Percentiles rank a stretch among this genome's conserved stretches.
These are phyloP conservation scores for Nepenthes alata DNA, from an alignment of 179 eudicot species.

Conservation along the genomic window DNA sequence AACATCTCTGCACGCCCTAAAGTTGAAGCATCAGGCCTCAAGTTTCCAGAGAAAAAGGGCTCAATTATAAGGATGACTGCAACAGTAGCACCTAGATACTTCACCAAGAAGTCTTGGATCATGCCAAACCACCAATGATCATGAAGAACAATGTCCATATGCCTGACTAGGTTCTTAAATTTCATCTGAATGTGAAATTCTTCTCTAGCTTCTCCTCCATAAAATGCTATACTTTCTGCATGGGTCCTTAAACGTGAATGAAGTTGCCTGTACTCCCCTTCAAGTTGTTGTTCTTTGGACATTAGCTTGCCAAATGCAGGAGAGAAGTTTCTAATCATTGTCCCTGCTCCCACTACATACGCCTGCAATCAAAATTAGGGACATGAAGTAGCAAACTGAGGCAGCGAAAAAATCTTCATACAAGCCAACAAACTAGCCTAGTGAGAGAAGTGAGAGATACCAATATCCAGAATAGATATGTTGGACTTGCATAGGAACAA, in stretches of 20 bases:
- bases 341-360: constrained; percentile 92
- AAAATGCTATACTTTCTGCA: constrained; percentile 94
- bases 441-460: constrained; percentile 24
- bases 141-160: constrained; percentile 73
- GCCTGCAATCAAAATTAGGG: constrained; percentile 37
- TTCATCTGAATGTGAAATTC: constrained; percentile 83
- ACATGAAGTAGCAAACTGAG: constrained; percentile 6
- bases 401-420: neutral
- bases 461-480: constrained; percentile 89
- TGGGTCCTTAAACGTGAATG: constrained; percentile 92
- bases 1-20: constrained; percentile 97
- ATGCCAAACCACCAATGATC: constrained; percentile 99
- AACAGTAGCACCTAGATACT: constrained; percentile 98
- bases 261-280: constrained; percentile 95
- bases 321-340: constrained; percentile 79
- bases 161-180: constrained; percentile 65
- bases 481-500: constrained; percentile 98
- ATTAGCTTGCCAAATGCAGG: constrained; percentile 90
- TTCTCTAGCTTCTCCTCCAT: constrained; percentile 91
- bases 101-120: constrained; percentile 92
- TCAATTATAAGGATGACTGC: constrained; percentile 93
- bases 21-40: constrained; percentile 87
- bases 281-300: constrained; percentile 93
- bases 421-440: neutral
- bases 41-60: constrained; percentile 87